Evolutionary conservation across 208 protist species (phyloP).

Genomic region (Trypanosomatidae sp.): DNA sequence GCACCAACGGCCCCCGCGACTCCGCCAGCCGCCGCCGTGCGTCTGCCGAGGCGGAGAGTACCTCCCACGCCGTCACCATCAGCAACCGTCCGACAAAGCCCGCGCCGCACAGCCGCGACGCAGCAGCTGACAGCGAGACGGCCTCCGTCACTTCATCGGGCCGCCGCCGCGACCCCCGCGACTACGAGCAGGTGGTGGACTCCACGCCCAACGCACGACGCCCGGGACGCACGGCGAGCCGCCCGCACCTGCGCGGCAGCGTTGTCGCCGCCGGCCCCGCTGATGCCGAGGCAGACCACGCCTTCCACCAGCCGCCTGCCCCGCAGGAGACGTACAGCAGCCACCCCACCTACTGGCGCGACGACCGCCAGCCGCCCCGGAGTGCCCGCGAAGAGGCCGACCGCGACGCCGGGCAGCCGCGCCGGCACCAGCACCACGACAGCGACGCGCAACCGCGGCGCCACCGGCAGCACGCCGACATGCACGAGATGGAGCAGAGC

Average conservation of each 20-base stretch:
- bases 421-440: neutral
- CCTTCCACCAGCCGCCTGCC: too few relatives aligned
- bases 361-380: too few relatives aligned
- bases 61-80: conserved; percentile 8
- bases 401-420: too few relatives aligned
- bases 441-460: conserved; percentile 1
- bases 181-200: conserved; percentile 26
- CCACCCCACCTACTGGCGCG: too few relatives aligned
- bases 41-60: neutral
- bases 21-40: conserved; percentile 17
- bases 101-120: neutral
- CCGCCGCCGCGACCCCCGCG: conserved; percentile 20
- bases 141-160: conserved; percentile 8
- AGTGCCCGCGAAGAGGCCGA: too few relatives aligned
- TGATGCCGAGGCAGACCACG: too few relatives aligned
- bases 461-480: conserved; percentile 11
- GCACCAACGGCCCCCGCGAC: conserved; percentile 32
- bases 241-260: neutral
- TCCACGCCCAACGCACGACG: too few relatives aligned
- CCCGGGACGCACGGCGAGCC: too few relatives aligned
- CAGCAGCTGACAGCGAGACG: neutral
- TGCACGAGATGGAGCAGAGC: conserved; percentile 25
- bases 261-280: too few relatives aligned
- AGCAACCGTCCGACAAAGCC: conserved; percentile 9
- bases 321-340: too few relatives aligned